phyloP scores from a whole-genome alignment of 169 alveolate genomes.

The Plasmodium blacklocki region DNA sequence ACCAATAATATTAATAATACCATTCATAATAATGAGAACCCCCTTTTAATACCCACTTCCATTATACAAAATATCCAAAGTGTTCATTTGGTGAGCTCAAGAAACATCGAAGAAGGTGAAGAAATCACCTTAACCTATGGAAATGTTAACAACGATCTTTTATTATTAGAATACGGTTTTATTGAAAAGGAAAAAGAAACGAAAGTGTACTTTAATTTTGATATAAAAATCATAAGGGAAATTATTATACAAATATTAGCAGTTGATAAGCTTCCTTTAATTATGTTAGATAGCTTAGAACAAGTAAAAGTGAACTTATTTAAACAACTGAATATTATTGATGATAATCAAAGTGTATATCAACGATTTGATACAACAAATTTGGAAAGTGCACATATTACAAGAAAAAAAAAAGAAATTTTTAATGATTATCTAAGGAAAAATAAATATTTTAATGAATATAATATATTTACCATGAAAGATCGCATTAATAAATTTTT shows the following conservation, averaged over 20 bases:
- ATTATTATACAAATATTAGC: constrained; percentile 69
- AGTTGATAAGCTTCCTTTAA: constrained; percentile 57
- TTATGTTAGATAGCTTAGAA: constrained; percentile 55
- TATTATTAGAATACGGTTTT: constrained; percentile 73
- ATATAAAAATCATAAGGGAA: constrained; percentile 64
- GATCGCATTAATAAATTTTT: constrained; percentile 67
- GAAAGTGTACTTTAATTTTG: constrained; percentile 61
- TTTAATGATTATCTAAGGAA: constrained; percentile 65
- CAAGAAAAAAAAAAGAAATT: constrained; percentile 64
- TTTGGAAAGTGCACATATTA: constrained; percentile 41
- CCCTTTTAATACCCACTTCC: not conserved
- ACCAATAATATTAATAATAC: not conserved
- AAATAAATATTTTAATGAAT: constrained; percentile 69
- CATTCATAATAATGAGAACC: not conserved
- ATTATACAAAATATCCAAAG: not conserved
- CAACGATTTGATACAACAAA: constrained; percentile 36
- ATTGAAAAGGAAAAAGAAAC: constrained; percentile 22
- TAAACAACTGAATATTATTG: constrained; percentile 23
- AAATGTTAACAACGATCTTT: constrained; percentile 49
- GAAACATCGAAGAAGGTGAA: constrained; percentile 39
- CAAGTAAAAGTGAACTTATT: constrained; percentile 35
- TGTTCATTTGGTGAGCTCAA: constrained; percentile 55
- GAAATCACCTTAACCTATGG: constrained; percentile 70
- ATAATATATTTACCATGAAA: constrained; percentile 73
- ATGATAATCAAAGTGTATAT: constrained; percentile 30